Evolutionary conservation across 164 flowering plant genomes (phyloP), one percentile per base, ranked within the genome.

Genomic region (Amborella trichopoda): DNA sequence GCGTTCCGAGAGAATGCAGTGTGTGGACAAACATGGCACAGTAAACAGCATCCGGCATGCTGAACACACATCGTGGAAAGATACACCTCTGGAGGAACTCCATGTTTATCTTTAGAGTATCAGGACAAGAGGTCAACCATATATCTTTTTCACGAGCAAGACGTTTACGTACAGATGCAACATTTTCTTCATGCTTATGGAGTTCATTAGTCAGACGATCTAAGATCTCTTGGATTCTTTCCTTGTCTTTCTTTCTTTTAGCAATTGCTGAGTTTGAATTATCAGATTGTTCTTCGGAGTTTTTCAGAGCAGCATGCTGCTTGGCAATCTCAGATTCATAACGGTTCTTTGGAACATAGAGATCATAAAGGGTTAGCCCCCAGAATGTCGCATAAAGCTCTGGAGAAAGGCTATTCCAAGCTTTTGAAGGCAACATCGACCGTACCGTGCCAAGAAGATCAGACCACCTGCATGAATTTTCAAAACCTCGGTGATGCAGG

Each of bases 1-100:
- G 99, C 32, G 99, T 93, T 22, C 96, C 94, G 46, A 93, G 80
- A 54, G 96, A 82, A 67, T 93, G 99, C 52, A 93, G 87, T 26
- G 94, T 79, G 55, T 77, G 83, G 28, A 93, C 99, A 72, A 93
- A 93, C 70, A 68, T 65, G 21, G 99, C 96, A 76, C 99, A 93
- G 53, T 93, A 93, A 23, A 85, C 95, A 52, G 96, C 96, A 68
- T 93, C 99, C 5, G 95, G 94, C 89, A 81, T 83, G 58, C 99
- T 93, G 51, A 93, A 88, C 47, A 85, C 79, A 55, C 99, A 93
- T 4, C 99, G 91, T 0, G 99, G 99, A 52, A 93, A 85, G 39
- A 93, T 85, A 68, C 99, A 93, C 3, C 99, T 91, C 72, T 93
- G 99, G 40, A 93, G 87, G 52, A 93, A 93, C 67, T 93, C 99